Conservation (phyloP, 176 grass and related monocot genomes). For the Poa annua region DNA sequence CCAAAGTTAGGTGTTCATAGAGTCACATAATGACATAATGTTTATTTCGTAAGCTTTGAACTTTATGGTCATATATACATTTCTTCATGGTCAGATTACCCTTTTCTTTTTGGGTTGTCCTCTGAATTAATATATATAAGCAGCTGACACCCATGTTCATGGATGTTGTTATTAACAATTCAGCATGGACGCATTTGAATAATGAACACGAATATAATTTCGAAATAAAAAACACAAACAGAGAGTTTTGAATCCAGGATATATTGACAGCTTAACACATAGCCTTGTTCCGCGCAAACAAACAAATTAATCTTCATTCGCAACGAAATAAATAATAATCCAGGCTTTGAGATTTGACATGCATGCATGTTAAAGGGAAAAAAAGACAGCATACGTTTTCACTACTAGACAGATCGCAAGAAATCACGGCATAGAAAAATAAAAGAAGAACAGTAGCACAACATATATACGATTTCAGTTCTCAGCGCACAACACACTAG, state of each 20-base stretch:
- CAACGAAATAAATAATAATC: not conserved
- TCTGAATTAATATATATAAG: slow-evolving; percentile 1
- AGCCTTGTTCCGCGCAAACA: not conserved
- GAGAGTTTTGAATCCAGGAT: not conserved
- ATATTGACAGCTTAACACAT: not conserved
- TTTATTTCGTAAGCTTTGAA: not conserved
- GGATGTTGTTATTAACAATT: not conserved
- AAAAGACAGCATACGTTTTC: not conserved
- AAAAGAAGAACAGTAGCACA: not conserved
- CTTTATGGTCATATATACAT: not conserved
- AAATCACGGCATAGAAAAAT: not conserved
- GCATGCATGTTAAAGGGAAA: not conserved
- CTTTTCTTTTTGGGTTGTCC: not conserved
- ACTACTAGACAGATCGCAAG: not conserved
- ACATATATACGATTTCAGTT: not conserved
- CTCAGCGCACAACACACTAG: not conserved
- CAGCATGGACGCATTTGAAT: not conserved
- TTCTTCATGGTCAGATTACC: not conserved
- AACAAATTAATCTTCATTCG: not conserved
- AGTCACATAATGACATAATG: not conserved
- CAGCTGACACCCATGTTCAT: not conserved
- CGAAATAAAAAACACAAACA: not conserved
- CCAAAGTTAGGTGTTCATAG: not conserved
- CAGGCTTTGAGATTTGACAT: not conserved
- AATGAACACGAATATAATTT: not conserved